phyloP scores from a whole-genome alignment of 2,329 filamentous ascomycete species.

The Aspergillus piperis region DNA sequence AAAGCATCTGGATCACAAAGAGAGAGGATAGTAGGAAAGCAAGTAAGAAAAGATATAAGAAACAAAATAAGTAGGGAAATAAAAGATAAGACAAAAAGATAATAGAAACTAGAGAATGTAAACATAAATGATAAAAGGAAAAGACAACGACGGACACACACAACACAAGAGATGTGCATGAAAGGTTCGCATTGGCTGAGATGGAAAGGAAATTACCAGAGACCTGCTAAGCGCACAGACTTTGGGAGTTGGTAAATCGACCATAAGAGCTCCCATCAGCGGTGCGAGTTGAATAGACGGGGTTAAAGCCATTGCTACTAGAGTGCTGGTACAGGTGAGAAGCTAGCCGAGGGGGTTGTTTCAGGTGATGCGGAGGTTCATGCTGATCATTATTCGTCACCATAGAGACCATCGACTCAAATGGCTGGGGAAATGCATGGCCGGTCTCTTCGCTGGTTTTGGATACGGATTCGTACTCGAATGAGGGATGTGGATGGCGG shows the following conservation, averaged over 20 bases:
- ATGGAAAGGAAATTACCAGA: slow-evolving; percentile 21
- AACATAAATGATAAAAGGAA: background rate
- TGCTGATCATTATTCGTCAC: slow-evolving; percentile 32
- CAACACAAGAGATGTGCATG: background rate
- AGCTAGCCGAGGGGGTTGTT: slow-evolving; percentile 25
- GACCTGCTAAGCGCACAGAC: slow-evolving; percentile 36
- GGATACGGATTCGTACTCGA: slow-evolving; percentile 29
- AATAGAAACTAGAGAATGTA: background rate
- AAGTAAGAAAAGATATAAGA: slow-evolving; percentile 6
- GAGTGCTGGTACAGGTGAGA: slow-evolving; percentile 28
- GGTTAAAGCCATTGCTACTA: slow-evolving; percentile 33
- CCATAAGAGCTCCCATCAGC: slow-evolving; percentile 28
- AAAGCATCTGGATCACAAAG: too few species aligned
- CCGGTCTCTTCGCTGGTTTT: slow-evolving; percentile 29
- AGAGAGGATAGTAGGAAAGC: background rate
- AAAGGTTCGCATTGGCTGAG: background rate
- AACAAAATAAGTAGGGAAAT: slow-evolving; percentile 8
- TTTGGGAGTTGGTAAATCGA: slow-evolving; percentile 38
- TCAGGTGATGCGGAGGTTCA: slow-evolving; percentile 29
- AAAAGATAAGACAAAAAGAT: slow-evolving; percentile 5
- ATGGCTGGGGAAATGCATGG: slow-evolving; percentile 30
- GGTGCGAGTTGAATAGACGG: slow-evolving; percentile 30
- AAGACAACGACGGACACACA: background rate
- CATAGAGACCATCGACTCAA: slow-evolving; percentile 34
- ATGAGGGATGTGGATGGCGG: slow-evolving; percentile 29